A percentile compares a stretch with the other conserved stretches of the same genome.
phyloP scores from a whole-genome alignment of 176 grass and related monocot species.

The Eragrostis nindensis region DNA sequence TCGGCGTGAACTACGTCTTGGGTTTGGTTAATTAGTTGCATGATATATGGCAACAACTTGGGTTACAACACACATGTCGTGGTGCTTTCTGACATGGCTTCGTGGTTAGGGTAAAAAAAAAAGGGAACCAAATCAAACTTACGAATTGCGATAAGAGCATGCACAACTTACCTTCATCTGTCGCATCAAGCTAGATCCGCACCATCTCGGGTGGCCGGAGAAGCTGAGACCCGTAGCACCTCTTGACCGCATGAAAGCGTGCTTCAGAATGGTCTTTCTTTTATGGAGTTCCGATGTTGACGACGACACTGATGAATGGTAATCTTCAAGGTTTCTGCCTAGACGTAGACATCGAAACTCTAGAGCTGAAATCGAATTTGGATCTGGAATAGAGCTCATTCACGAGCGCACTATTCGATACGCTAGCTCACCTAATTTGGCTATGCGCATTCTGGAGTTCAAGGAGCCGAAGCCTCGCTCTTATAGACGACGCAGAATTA shows the following conservation, averaged over 20 bases:
- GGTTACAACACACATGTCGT: too few relatives aligned
- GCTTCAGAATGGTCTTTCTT: neutral
- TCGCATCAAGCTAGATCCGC: neutral
- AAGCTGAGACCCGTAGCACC: neutral
- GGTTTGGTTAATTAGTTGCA: too few relatives aligned
- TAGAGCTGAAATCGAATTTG: neutral
- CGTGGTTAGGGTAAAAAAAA: too few relatives aligned
- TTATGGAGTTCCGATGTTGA: neutral
- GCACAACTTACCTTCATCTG: neutral
- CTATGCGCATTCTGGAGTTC: rapidly evolving
- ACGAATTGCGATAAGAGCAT: neutral
- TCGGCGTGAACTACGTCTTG: too few relatives aligned
- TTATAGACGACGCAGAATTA: neutral
- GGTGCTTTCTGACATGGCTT: too few relatives aligned
- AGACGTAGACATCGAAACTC: neutral
- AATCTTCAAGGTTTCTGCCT: neutral
- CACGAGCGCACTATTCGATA: neutral
- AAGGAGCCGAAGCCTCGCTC: neutral
- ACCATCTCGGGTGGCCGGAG: neutral
- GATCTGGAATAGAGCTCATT: too few relatives aligned
- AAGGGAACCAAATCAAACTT: too few relatives aligned
- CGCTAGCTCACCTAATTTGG: neutral
- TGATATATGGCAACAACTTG: too few relatives aligned
- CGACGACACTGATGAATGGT: neutral
- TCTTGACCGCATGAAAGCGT: neutral